Base-by-base conservation (phyloP, 2,329 filamentous ascomycete genomes). In the Fusarium bactridioides region DNA sequence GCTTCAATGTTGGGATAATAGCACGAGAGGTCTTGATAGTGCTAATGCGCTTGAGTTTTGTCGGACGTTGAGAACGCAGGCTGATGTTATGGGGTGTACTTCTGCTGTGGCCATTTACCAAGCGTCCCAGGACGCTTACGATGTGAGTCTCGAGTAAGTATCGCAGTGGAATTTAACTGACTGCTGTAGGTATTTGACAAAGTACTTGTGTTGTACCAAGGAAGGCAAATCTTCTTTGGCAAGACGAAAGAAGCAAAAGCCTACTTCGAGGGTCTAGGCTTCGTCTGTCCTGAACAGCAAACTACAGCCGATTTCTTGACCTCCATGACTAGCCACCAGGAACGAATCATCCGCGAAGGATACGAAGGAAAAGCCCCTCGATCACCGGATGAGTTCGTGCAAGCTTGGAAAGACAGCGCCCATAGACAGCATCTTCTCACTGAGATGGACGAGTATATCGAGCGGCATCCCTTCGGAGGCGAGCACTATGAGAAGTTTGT, bases 291-390 rank as follows among this genome's bases (percentile, higher is more conserved):
- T 3, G 78, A 80, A 6, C 79, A 84, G 37, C 82, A 90, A 74
- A 94, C 92, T 0, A 93, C 91, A 3, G 89, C 92, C 6, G 92
- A 94, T 76, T 94, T 93, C 80, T 80, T 94, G 37, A 93, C 75
- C 3, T 86, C 85, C 0, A 84, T 88, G 44, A 87, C 85, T 7
- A 80, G 76, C 18, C 79, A 80, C 7, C 72, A 77, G 10, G 82
- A 83, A 69, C 80, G 82, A 29, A 64, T 79, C 21, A 68, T 81
- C 18, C 78, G 75, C 25, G 71, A 74, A 10, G 82, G 81, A 7
- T 81, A 73, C 29, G 77, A 82, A 60, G 72, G 71, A 13, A 78
- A 72, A 33, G 79, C 80, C 0, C 81, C 82, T 0, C 64, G 79
- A 50, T 82, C 80, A 2, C 74, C 81, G 1, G 80, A 82, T 8